These are phyloP conservation scores for Colletotrichum siamense DNA, from an alignment of 2,329 filamentous ascomycete species.

Conservation along the genomic window DNA sequence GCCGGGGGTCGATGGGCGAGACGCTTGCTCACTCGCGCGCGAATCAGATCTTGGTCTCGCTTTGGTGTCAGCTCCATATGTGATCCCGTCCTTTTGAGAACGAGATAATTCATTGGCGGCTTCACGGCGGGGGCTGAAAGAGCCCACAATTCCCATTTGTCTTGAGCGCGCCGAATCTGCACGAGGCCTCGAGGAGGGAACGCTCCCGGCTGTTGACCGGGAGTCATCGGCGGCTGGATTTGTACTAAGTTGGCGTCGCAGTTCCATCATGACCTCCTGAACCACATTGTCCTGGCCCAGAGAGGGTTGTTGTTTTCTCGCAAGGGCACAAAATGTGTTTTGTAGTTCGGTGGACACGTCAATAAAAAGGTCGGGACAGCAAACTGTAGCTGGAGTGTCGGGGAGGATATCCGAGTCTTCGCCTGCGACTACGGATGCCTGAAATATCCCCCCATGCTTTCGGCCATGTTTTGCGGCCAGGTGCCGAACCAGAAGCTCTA, in stretches of 20 bases:
- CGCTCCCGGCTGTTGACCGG: not conserved
- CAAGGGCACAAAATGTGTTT: conserved; percentile 54
- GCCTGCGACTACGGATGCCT: conserved; percentile 33
- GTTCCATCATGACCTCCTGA: conserved; percentile 46
- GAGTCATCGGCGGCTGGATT: not conserved
- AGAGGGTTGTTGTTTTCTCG: conserved; percentile 42
- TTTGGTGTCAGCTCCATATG: not conserved
- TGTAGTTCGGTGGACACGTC: conserved; percentile 55
- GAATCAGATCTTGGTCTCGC: conserved; percentile 11
- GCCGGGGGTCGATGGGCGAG: conserved; percentile 9
- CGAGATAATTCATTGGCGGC: not conserved
- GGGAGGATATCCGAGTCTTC: conserved; percentile 32
- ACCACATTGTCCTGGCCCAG: conserved; percentile 50
- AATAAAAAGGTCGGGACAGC: conserved; percentile 52
- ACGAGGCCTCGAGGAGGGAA: not conserved
- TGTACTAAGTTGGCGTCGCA: not conserved
- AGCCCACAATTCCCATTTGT: conserved; percentile 16
- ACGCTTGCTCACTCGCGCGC: conserved; percentile 12
- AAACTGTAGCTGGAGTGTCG: conserved; percentile 41
- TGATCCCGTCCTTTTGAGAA: not conserved
- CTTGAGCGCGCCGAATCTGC: conserved; percentile 17
- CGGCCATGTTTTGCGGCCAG: conserved; percentile 52
- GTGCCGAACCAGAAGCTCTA: conserved; percentile 44
- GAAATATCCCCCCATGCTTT: conserved; percentile 47
- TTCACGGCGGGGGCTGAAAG: conserved; percentile 16